Base-by-base conservation (phyloP, 1,284 basidiomycete genomes). In the Erythrobasidium hasegawianum region DNA sequence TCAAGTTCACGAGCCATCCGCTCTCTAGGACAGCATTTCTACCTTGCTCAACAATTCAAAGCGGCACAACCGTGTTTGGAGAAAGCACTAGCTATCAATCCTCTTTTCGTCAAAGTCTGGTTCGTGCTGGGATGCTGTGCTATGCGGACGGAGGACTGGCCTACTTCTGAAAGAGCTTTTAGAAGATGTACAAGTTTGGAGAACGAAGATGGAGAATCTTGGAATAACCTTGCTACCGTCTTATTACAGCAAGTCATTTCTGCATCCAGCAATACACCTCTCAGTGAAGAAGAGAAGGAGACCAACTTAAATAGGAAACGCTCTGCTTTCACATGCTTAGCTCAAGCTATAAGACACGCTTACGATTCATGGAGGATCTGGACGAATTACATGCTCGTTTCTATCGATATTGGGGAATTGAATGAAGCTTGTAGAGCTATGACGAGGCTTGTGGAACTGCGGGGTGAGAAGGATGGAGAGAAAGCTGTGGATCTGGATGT, bases 331-430 rank as follows among this genome's bases (percentile, higher is more conserved):
- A 87, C 87, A n/a, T 95, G 96, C 10, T 86, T 99, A 45, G 87
- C 88, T 71, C 87, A 91, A 71, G 92, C 94, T 2, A 83, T 98
- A 67, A 87, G 86, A 71, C 85, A 84, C 75, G 83, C 84, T 57
- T 89, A 90, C 77, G 87, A 92, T 59, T 94, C 94, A 74, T 98
- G 95, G 95, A 84, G 90, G 16, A 94, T 99, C 85, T 99, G 96
- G 96, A 83, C 84, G 71, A 99, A 99, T 80, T 97, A 94, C 81
- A 95, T 94, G 88, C 81, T 97, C 71, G 87, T 98, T 40, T 84
- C 90, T 8, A 83, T 97, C 77, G 92, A 97, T 73, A 88, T 97
- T 14, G 95, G 94, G 7, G 89, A 97, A 77, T 82, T 97, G 50
- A 81, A 85, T 7, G 95, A 99, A 76, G 88, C 92, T 0, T 86